These are phyloP conservation scores for Gnetum montanum DNA, from an alignment of 75 land plant species.

Conservation along the genomic window DNA sequence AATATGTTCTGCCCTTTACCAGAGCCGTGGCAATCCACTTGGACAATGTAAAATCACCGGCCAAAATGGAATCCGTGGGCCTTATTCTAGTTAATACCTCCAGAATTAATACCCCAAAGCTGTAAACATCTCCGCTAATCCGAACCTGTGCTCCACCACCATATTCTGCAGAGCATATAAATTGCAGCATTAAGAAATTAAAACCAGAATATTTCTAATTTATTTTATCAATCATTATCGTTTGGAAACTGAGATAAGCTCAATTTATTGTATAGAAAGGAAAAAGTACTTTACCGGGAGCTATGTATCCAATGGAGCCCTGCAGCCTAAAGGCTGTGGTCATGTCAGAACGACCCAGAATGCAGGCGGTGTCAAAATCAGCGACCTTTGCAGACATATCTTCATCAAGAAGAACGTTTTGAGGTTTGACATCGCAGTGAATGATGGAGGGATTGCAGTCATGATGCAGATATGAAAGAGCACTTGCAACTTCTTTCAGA, in stretches of 20 bases:
- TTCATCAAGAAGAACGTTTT: slow-evolving; percentile 1
- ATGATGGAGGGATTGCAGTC: background rate
- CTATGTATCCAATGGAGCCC: slow-evolving; percentile 5
- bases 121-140: slow-evolving; percentile 18
- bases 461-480: background rate
- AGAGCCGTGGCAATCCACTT: slow-evolving; percentile 1
- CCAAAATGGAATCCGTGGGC: slow-evolving; percentile 8
- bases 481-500: background rate
- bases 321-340: background rate
- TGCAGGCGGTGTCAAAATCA: slow-evolving; percentile 7
- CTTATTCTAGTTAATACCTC: slow-evolving; percentile 7
- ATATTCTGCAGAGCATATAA: slow-evolving; percentile 10
- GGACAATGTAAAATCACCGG: background rate
- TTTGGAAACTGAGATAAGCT: no score
- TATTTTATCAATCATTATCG: no score
- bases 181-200: no score
- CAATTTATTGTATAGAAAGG: no score
- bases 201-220: no score
- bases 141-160: slow-evolving; percentile 2
- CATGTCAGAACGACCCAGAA: background rate
- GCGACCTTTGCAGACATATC: background rate
- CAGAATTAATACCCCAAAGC: slow-evolving; percentile 15
- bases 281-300: no score
- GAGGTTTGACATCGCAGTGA: slow-evolving; percentile 8
- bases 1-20: no score